A percentile compares a stretch with the other conserved stretches of the same genome.
Conservation (phyloP, 441 rosid species). For the Erodium moschatum region DNA sequence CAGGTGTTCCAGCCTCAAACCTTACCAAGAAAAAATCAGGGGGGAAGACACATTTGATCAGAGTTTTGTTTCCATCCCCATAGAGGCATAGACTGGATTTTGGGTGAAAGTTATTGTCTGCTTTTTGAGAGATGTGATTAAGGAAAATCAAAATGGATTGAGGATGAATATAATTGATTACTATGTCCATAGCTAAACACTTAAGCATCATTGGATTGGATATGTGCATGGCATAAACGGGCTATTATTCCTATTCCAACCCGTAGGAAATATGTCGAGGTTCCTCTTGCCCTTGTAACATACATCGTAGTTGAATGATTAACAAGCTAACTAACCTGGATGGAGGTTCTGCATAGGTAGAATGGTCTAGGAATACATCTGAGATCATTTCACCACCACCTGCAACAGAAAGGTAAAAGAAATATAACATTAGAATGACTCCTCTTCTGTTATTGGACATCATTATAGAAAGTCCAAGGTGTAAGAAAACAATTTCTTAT, state of each 20-base stretch:
- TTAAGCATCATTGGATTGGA: too few species aligned
- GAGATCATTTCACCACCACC: conserved; percentile 99
- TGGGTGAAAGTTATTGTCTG: too few species aligned
- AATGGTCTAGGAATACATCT: conserved; percentile 81
- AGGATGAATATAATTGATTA: too few species aligned
- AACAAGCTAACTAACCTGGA: conserved; percentile 50
- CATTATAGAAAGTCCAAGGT: conserved; percentile 6
- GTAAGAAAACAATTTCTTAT: conserved; percentile 13
- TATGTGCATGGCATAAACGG: too few species aligned
- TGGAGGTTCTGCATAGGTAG: conserved; percentile 91
- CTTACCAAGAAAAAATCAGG: background rate
- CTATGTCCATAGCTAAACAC: too few species aligned
- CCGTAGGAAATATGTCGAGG: too few species aligned
- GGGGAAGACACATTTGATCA: background rate
- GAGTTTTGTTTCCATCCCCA: background rate
- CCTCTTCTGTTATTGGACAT: conserved; percentile 1
- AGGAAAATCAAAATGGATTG: too few species aligned
- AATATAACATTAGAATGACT: background rate
- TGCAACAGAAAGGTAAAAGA: conserved; percentile 20
- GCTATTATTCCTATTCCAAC: too few species aligned
- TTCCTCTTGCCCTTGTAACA: too few species aligned
- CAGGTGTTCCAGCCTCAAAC: conserved; percentile 46
- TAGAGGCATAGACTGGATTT: too few species aligned
- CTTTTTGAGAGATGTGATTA: too few species aligned
- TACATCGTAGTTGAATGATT: background rate